These are phyloP conservation scores for Borovskyia barvae DNA, from an alignment of 208 protist species.

Conservation along the genomic window DNA sequence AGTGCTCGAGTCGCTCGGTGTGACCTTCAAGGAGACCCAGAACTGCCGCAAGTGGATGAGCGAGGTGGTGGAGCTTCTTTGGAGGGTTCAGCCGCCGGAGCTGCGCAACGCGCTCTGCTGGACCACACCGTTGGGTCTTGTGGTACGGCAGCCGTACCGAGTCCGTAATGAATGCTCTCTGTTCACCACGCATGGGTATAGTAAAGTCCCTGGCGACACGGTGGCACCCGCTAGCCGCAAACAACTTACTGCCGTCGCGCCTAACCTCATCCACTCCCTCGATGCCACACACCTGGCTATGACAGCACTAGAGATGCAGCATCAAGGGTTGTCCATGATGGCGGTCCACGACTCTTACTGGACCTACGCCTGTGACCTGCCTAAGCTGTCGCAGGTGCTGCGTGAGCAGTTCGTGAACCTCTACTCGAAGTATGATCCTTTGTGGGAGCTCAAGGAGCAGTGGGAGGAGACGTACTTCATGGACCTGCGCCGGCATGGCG, in stretches of 20 bases:
- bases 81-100: constrained; percentile 77
- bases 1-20: constrained; percentile 84
- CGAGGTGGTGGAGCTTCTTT: constrained; percentile 68
- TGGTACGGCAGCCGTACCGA: constrained; percentile 96
- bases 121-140: constrained; percentile 96
- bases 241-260: constrained; percentile 96
- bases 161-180: constrained; percentile 76
- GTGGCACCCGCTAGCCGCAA: constrained; percentile 80
- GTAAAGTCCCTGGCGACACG: constrained; percentile 61
- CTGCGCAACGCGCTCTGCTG: constrained; percentile 90
- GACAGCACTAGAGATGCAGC: constrained; percentile 94
- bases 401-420: constrained; percentile 96
- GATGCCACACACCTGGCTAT: constrained; percentile 98
- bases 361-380: constrained; percentile 96
- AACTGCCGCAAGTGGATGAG: constrained; percentile 88
- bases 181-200: constrained; percentile 82
- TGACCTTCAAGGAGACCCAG: constrained; percentile 88
- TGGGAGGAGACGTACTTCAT: constrained; percentile 90
- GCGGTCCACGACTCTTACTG: constrained; percentile 99
- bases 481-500: constrained; percentile 81
- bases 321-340: constrained; percentile 90
- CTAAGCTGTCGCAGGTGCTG: constrained; percentile 90
- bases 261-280: constrained; percentile 98
- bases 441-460: constrained; percentile 92
- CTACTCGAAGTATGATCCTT: constrained; percentile 90